Evolutionary conservation across 345 rosid species (phyloP).

Genomic region (Durio zibethinus): DNA sequence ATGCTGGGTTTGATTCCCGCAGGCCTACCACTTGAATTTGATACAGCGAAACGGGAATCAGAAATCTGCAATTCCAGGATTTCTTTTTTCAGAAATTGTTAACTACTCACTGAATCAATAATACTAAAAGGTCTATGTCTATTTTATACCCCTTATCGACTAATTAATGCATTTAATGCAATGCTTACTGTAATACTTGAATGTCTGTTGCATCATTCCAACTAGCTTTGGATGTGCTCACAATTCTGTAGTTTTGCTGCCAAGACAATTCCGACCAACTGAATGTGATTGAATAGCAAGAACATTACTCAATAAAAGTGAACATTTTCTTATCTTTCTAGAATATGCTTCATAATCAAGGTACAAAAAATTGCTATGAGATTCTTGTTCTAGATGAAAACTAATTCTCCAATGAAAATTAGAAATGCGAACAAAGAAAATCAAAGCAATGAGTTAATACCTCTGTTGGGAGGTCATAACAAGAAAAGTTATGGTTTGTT

Average conservation of each 20-base stretch:
- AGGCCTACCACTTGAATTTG: constrained; percentile 9
- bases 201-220: neutral
- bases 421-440: neutral
- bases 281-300: neutral
- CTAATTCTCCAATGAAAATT: neutral
- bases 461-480: neutral
- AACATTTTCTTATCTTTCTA: neutral
- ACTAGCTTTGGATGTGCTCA: neutral
- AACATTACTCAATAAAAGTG: neutral
- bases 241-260: neutral
- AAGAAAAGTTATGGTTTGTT: neutral
- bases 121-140: too few species aligned
- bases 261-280: neutral
- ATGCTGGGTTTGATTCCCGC: constrained; percentile 14
- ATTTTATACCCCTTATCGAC: too few species aligned
- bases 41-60: neutral
- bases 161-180: too few species aligned
- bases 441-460: neutral
- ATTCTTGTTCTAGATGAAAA: neutral
- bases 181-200: neutral
- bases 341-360: neutral
- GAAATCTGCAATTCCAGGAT: neutral
- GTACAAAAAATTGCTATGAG: neutral
- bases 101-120: neutral
- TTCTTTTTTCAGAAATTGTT: neutral